Conservation (phyloP, 225 moss, liverwort and hornwort genomes). For the Pseudoscleropodium purum region DNA sequence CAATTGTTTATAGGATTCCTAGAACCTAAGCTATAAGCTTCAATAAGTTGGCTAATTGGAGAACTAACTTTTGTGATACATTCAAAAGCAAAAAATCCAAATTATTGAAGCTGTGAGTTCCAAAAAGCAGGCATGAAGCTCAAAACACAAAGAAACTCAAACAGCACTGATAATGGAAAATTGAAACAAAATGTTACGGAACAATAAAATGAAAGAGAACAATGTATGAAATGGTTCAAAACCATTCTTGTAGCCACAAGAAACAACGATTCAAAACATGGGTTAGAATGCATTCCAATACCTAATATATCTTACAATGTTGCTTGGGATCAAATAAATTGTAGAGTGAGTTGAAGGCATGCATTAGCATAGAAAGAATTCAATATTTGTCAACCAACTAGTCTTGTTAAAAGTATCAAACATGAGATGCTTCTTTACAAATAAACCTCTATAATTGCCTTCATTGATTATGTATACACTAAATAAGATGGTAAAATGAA, state of each 20-base stretch:
- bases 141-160: too few species aligned
- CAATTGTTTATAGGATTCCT: neutral
- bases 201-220: neutral
- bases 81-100: neutral
- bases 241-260: accelerated
- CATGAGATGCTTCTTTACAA: neutral
- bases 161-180: too few species aligned
- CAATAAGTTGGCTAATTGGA: accelerated
- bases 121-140: neutral
- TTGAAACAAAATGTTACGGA: neutral
- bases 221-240: neutral
- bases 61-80: neutral
- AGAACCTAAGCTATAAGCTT: neutral
- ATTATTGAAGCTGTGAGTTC: neutral
- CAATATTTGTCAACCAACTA: too few species aligned
- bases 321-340: accelerated
- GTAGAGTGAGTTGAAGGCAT: too few species aligned
- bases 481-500: accelerated
- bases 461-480: neutral
- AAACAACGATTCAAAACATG: neutral
- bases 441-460: too few species aligned
- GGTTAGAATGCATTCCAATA: neutral
- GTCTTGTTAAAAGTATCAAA: neutral
- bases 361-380: accelerated
- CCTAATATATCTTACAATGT: neutral